A percentile compares a stretch with the other conserved stretches of the same genome.
Conservation (phyloP, 148 eudicot genomes). For the Rhododendron molle region DNA sequence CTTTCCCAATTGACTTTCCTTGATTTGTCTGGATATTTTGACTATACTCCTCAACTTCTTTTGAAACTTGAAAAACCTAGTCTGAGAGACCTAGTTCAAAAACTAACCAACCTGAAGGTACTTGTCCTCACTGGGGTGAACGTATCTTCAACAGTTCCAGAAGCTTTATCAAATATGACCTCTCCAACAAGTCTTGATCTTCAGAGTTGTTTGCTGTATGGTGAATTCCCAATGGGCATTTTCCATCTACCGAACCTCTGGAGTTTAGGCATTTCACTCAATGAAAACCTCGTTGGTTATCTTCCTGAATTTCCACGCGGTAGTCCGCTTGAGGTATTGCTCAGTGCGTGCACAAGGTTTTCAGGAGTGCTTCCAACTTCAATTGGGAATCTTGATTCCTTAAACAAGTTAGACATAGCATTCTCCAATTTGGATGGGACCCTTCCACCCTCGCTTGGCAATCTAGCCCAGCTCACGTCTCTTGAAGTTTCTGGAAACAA, state of each 20-base stretch:
- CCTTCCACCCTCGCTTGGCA: no score
- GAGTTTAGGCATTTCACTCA: neutral
- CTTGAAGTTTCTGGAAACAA: no score
- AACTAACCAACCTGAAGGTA: conserved; percentile 17
- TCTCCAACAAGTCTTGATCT: conserved; percentile 7
- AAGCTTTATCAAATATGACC: conserved; percentile 12
- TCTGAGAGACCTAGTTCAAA: conserved; percentile 10
- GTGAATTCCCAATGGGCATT: conserved; percentile 19
- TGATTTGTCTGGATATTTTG: neutral
- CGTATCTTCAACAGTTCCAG: conserved; percentile 22
- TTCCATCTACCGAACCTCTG: conserved; percentile 29
- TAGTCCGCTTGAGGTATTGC: neutral
- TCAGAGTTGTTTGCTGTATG: conserved; percentile 15
- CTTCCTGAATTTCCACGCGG: neutral
- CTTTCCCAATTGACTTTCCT: neutral
- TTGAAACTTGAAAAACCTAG: conserved; percentile 20
- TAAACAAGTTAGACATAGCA: no score
- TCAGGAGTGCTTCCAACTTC: no score
- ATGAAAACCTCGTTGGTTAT: neutral
- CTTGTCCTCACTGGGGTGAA: conserved; percentile 15
- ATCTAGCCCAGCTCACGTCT: no score
- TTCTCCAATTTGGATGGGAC: no score
- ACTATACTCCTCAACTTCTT: no score
- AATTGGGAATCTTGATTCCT: no score
- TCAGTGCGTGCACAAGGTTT: no score